Conservation (phyloP, 495 filamentous ascomycete species). For the Cenococcum geophilum region DNA sequence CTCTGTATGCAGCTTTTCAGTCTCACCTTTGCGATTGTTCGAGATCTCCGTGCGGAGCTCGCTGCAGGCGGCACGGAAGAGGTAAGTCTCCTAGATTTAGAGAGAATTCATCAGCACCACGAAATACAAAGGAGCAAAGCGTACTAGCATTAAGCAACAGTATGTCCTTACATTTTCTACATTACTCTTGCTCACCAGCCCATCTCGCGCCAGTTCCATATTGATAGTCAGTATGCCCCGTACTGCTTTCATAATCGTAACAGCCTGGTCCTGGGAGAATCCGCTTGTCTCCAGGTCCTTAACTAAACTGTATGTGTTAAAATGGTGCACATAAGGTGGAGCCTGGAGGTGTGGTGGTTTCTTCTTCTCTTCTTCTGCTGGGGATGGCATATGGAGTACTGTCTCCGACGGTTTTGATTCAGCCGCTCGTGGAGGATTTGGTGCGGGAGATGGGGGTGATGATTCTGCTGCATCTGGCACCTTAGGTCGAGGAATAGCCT, state of each 20-base stretch:
- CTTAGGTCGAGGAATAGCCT: slow-evolving; percentile 15
- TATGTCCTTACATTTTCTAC: slow-evolving; percentile 55
- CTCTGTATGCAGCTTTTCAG: slow-evolving; percentile 69
- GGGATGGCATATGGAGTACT: slow-evolving; percentile 56
- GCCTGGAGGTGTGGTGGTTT: slow-evolving; percentile 63
- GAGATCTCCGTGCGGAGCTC: slow-evolving; percentile 81
- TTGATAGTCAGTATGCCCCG: slow-evolving; percentile 69
- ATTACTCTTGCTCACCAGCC: slow-evolving; percentile 70
- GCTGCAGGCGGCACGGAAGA: slow-evolving; percentile 89
- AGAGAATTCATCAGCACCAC: background rate
- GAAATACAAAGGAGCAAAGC: background rate
- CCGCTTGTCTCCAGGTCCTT: slow-evolving; percentile 63
- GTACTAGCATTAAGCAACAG: background rate
- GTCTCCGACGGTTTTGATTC: slow-evolving; percentile 54
- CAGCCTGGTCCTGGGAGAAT: slow-evolving; percentile 62
- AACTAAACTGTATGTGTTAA: slow-evolving; percentile 87
- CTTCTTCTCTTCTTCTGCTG: slow-evolving; percentile 44
- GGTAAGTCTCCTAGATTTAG: slow-evolving; percentile 61
- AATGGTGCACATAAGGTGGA: slow-evolving; percentile 85
- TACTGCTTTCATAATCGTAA: slow-evolving; percentile 83
- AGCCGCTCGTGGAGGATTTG: slow-evolving; percentile 25
- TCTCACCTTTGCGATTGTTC: slow-evolving; percentile 48
- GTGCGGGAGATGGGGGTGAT: slow-evolving; percentile 12
- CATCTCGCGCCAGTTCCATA: slow-evolving; percentile 67
- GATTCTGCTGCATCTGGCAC: slow-evolving; percentile 20